A percentile compares a stretch with the other conserved stretches of the same genome.
Evolutionary conservation across 2,329 filamentous ascomycete species (phyloP).

Genomic region (Salinomyces thailandicus): DNA sequence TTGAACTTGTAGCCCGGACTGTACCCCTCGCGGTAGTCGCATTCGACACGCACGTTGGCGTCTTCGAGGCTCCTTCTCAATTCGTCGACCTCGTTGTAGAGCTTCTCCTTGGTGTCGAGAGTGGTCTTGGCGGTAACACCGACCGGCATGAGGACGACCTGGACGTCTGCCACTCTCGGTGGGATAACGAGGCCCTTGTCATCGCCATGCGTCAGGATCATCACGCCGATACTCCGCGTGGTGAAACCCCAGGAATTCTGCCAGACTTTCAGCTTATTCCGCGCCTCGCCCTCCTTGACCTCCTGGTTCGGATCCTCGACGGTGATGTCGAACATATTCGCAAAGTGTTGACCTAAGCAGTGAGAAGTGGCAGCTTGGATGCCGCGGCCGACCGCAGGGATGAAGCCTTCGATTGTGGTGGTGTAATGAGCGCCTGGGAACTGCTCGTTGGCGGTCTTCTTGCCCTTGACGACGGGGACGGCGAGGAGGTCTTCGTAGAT

Average conservation of each 20-base stretch:
- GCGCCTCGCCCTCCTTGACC: slow-evolving; percentile 58
- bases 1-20: slow-evolving; percentile 97
- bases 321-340: slow-evolving; percentile 97
- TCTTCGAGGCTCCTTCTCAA: slow-evolving; percentile 60
- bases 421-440: slow-evolving; percentile 96
- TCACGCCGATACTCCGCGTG: slow-evolving; percentile 92
- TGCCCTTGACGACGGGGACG: slow-evolving; percentile 84
- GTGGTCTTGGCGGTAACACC: slow-evolving; percentile 83
- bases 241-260: slow-evolving; percentile 99
- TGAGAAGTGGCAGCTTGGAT: slow-evolving; percentile 96
- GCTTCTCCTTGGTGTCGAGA: slow-evolving; percentile 64
- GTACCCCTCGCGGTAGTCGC: slow-evolving; percentile 81
- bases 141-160: slow-evolving; percentile 81
- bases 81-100: slow-evolving; percentile 64
- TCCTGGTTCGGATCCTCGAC: slow-evolving; percentile 72
- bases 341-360: slow-evolving; percentile 93
- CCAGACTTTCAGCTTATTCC: slow-evolving; percentile 78
- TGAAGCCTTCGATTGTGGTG: slow-evolving; percentile 93
- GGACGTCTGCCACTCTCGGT: slow-evolving; percentile 76
- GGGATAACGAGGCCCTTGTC: slow-evolving; percentile 91
- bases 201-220: slow-evolving; percentile 97
- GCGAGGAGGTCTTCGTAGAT: slow-evolving; percentile 91
- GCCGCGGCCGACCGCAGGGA: slow-evolving; percentile 86
- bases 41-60: slow-evolving; percentile 65
- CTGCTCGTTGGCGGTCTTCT: slow-evolving; percentile 96